phyloP scores from a whole-genome alignment of 495 filamentous ascomycete genomes.

The Cercophora newfieldiana region DNA sequence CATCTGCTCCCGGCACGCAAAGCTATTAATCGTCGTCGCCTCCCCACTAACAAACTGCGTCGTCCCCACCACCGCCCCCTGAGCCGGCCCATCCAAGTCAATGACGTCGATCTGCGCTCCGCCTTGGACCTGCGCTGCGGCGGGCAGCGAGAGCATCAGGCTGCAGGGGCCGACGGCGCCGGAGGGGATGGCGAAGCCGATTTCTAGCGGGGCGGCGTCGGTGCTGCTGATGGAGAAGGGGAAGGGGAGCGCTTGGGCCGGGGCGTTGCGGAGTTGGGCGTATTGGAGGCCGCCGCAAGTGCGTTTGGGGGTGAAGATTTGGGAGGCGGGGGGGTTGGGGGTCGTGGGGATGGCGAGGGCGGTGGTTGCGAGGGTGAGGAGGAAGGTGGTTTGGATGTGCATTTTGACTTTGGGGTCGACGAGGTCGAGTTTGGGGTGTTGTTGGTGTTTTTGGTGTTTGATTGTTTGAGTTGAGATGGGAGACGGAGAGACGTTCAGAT shows the following conservation, averaged over 20 bases:
- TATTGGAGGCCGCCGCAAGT: background rate
- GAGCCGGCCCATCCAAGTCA: background rate
- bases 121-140: conserved; percentile 18
- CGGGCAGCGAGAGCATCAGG: conserved; percentile 27
- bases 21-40: background rate
- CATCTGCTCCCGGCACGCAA: background rate
- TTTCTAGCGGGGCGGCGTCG: conserved; percentile 8
- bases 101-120: conserved; percentile 11
- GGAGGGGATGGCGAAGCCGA: conserved; percentile 30
- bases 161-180: conserved; percentile 28
- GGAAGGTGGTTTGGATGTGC: background rate
- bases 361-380: background rate
- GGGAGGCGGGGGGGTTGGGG: background rate
- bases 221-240: background rate
- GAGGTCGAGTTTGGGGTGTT: background rate
- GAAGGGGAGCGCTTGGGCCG: conserved; percentile 7
- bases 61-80: background rate
- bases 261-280: conserved; percentile 3
- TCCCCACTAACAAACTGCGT: background rate
- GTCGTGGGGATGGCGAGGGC: background rate
- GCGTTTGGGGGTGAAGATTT: background rate
- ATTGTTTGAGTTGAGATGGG: too few relatives aligned
- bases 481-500: too few relatives aligned
- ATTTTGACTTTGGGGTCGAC: background rate
- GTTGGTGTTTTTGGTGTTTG: background rate